Base-by-base conservation (phyloP, 768 basidiomycete species). In the Xerocomellus intermedius region DNA sequence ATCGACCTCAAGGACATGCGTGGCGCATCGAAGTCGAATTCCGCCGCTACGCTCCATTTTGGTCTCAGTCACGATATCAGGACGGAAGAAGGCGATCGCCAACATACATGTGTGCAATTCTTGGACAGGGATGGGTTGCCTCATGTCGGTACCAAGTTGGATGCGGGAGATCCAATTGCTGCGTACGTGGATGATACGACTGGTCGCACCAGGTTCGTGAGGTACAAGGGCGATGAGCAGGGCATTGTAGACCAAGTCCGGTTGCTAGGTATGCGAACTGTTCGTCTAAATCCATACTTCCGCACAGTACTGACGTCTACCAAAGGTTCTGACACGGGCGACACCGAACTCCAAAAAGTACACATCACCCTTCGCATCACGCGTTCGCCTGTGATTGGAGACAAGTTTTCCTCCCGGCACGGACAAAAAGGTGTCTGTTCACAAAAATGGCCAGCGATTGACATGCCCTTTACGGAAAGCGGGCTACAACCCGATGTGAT, bases 381-480 rank as follows among this genome's bases (percentile, higher is more conserved):
- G 19, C 92, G 97, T 60, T 82, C 94, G 7, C 97, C 97, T 36
- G 94, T 98, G 56, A 98, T 99, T 47, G 97, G 97, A 35, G 97
- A 99, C 78, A 99, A 99, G 75, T 99, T 98, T 73, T 98, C 97
- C 0, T 98, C 97, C 8, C 86, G 97, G 28, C 97, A 99, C 69
- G 97, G 97, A 30, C 97, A 99, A 73, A 99, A 99, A 73, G 97
- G 97, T 78, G 94, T 99, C 50, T 98, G 96, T 73, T 98, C 96
- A 46, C 97, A 99, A 70, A 98, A 97, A 75, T 99, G 95, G 93
- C 97, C 97, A 8, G 84, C 89, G 17, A 74, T 97, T 62, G 97
- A 99, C 69, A 98, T 99, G 97, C 97, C 97, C 14, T 98, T 99
- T 80, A 87, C 86, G 64, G 97, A 99, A 76, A 96, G 92, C 54